Conservation (phyloP, 1,284 basidiomycete genomes). For the Stygiomarasmius scandens region DNA sequence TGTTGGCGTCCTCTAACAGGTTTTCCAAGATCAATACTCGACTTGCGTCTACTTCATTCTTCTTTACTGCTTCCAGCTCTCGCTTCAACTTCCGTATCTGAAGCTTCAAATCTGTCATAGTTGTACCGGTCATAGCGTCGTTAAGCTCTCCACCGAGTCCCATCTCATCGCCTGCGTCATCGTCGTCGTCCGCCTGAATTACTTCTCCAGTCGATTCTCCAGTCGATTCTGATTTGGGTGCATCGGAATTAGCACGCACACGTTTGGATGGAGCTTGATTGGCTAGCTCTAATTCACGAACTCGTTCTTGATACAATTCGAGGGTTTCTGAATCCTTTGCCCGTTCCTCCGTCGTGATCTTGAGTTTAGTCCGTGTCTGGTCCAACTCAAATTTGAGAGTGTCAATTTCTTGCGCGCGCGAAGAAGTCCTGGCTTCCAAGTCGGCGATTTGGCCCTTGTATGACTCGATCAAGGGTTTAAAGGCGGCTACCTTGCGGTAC, state of each 20-base stretch:
- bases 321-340: constrained; percentile 83
- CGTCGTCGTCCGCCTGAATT: constrained; percentile 46
- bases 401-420: constrained; percentile 72
- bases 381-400: constrained; percentile 78
- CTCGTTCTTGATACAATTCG: constrained; percentile 89
- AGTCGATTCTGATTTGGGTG: constrained; percentile 10
- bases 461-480: constrained; percentile 90
- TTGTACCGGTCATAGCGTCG: constrained; percentile 81
- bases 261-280: constrained; percentile 37
- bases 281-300: constrained; percentile 84
- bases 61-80: constrained; percentile 75
- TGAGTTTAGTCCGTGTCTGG: constrained; percentile 69
- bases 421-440: constrained; percentile 72
- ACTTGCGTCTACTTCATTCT: constrained; percentile 76
- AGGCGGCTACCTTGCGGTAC: constrained; percentile 82
- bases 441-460: constrained; percentile 89
- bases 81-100: constrained; percentile 83
- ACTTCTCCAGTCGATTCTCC: constrained; percentile 32
- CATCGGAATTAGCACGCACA: background rate
- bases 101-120: constrained; percentile 89
- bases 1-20: constrained; percentile 86
- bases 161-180: constrained; percentile 49
- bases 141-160: constrained; percentile 86
- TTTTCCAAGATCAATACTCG: constrained; percentile 85
- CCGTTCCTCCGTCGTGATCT: constrained; percentile 70